phyloP scores from a whole-genome alignment of 2,329 filamentous ascomycete genomes.

The Talaromyces sp. region DNA sequence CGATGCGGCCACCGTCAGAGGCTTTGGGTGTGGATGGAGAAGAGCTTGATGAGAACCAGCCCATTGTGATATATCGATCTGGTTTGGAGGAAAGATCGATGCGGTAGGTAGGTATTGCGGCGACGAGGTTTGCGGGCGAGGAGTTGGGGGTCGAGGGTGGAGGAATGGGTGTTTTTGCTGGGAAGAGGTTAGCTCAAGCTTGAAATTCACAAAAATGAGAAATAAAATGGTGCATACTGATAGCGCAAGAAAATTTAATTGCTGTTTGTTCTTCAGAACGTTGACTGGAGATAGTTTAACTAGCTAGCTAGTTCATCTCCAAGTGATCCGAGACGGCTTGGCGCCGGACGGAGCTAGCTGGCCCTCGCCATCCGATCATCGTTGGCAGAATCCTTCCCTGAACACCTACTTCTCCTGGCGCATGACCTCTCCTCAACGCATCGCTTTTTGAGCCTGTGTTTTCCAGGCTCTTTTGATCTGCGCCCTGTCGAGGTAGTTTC shows the following conservation, averaged over 20 bases:
- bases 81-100: neutral
- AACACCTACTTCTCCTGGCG: neutral
- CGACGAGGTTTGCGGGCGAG: neutral
- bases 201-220: no score
- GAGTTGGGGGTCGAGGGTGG: neutral
- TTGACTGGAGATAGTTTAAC: no score
- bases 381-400: neutral
- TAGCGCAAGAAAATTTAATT: neutral
- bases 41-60: conserved; percentile 46
- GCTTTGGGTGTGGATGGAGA: conserved; percentile 37
- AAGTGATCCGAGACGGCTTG: conserved; percentile 1
- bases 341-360: conserved; percentile 11
- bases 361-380: neutral
- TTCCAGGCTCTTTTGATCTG: neutral
- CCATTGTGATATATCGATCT: neutral
- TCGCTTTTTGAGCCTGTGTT: neutral
- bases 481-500: neutral
- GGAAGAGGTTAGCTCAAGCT: neutral
- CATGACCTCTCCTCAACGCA: neutral
- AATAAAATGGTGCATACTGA: neutral
- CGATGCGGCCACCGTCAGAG: conserved; percentile 60
- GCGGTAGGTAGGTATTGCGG: no score
- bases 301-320: neutral
- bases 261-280: neutral
- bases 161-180: neutral